Percentiles rank a stretch among this genome's conserved stretches.
phyloP scores from a whole-genome alignment of 441 rosid genomes.

The Gossypium schwendimanii region DNA sequence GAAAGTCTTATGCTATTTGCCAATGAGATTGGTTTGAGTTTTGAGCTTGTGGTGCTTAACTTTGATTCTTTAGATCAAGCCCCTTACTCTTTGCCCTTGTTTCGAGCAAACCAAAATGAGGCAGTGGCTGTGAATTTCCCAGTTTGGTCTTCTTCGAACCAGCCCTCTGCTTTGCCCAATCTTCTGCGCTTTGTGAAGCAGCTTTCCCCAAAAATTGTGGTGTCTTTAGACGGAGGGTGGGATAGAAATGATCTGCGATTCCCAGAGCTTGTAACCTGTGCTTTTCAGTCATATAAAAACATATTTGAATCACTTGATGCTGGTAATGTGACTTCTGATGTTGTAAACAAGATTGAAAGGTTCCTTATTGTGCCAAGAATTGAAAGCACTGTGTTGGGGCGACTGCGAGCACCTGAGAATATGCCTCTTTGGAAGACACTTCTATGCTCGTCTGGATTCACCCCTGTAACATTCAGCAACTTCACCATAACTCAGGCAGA shows the following conservation, averaged over 20 bases:
- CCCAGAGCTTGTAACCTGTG: slow-evolving; percentile 40
- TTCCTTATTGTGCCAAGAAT: slow-evolving; percentile 53
- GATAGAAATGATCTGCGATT: slow-evolving; percentile 47
- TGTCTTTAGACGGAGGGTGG: slow-evolving; percentile 45
- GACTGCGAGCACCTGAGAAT: slow-evolving; percentile 31
- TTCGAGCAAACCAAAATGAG: slow-evolving; percentile 30
- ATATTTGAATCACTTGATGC: slow-evolving; percentile 61
- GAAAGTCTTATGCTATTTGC: slow-evolving; percentile 56
- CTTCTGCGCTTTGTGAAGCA: slow-evolving; percentile 49
- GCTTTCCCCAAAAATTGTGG: slow-evolving; percentile 57
- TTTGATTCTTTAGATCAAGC: slow-evolving; percentile 40
- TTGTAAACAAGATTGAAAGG: slow-evolving; percentile 49
- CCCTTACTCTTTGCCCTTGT: slow-evolving; percentile 30
- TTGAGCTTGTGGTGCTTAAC: slow-evolving; percentile 53
- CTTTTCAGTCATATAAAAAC: slow-evolving; percentile 40
- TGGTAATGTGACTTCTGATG: slow-evolving; percentile 36
- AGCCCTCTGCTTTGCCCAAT: slow-evolving; percentile 40
- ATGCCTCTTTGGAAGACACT: slow-evolving; percentile 39
- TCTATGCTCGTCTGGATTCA: slow-evolving; percentile 43
- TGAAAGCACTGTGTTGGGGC: slow-evolving; percentile 45
- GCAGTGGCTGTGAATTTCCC: slow-evolving; percentile 60
- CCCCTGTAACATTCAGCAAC: slow-evolving; percentile 46
- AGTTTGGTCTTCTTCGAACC: slow-evolving; percentile 32
- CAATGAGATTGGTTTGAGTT: slow-evolving; percentile 36
- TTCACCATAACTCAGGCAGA: slow-evolving; percentile 61